A percentile compares a stretch with the other conserved stretches of the same genome.
Conservation (phyloP, 768 basidiomycete species). For the Termitomyces sp. region DNA sequence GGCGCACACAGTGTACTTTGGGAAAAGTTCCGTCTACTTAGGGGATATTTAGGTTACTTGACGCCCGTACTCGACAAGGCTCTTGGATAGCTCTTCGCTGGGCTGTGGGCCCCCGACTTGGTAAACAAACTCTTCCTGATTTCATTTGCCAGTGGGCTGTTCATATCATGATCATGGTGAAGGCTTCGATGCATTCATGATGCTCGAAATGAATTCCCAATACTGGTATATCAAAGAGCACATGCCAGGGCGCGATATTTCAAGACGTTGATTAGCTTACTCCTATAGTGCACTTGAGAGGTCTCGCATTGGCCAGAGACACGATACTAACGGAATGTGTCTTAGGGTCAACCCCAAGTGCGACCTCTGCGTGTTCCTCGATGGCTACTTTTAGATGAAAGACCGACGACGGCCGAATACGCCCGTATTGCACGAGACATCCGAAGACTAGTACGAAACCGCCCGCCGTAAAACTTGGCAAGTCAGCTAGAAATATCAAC, state of each 20-base stretch:
- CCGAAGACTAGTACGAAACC: too few species aligned
- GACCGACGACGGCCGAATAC: background rate
- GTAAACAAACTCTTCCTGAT: background rate
- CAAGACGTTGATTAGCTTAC: background rate
- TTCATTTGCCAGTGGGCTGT: background rate
- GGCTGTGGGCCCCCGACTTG: background rate
- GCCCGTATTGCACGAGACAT: background rate
- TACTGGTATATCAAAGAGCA: background rate
- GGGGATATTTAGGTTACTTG: background rate
- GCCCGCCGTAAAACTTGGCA: background rate
- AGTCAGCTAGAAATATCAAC: background rate
- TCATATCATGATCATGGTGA: background rate
- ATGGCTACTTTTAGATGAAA: background rate
- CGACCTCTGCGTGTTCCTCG: background rate
- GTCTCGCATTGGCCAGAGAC: background rate
- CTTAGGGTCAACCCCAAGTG: background rate
- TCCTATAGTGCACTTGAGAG: background rate
- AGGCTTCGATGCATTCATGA: background rate
- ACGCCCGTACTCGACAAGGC: background rate
- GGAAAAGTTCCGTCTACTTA: background rate
- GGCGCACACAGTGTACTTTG: background rate
- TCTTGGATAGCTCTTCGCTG: background rate
- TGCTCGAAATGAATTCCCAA: slow-evolving; percentile 1
- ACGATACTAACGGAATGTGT: background rate
- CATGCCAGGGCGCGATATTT: background rate